These are phyloP conservation scores for Misopates orontium DNA, from an alignment of 257 asterid species.

Conservation along the genomic window DNA sequence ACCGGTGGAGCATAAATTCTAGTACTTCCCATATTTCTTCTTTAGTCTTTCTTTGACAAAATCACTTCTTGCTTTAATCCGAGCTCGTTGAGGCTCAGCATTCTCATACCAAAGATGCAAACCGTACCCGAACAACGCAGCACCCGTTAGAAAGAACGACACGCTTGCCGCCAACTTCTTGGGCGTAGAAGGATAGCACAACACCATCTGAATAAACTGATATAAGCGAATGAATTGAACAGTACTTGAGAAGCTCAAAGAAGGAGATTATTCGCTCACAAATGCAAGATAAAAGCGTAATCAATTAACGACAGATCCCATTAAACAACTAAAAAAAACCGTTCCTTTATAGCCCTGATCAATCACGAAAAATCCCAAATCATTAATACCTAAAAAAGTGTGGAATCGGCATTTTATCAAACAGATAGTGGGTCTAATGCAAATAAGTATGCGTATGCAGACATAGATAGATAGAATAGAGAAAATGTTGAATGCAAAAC, in stretches of 20 bases:
- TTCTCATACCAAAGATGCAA: slow-evolving; percentile 22
- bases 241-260: too few species aligned
- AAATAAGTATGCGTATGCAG: not conserved
- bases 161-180: slow-evolving; percentile 14
- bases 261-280: too few species aligned
- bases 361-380: not conserved
- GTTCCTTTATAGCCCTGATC: not conserved
- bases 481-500: too few species aligned
- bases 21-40: slow-evolving; percentile 14
- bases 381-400: too few species aligned
- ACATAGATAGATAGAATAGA: too few species aligned
- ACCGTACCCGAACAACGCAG: slow-evolving; percentile 17
- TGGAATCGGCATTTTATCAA: slow-evolving; percentile 21
- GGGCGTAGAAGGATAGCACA: slow-evolving; percentile 10
- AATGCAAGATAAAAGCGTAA: too few species aligned
- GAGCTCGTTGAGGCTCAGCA: slow-evolving; percentile 20
- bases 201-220: slow-evolving; percentile 10
- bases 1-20: not conserved
- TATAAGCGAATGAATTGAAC: too few species aligned
- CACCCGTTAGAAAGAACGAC: slow-evolving; percentile 13
- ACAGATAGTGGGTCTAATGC: not conserved
- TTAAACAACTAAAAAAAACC: not conserved
- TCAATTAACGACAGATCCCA: not conserved
- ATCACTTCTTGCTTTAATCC: slow-evolving; percentile 14
- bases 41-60: slow-evolving; percentile 4